Evolutionary conservation across 2,329 filamentous ascomycete species (phyloP), one percentile per base, ranked within the genome.

Genomic region (Sporothrix phasma): DNA sequence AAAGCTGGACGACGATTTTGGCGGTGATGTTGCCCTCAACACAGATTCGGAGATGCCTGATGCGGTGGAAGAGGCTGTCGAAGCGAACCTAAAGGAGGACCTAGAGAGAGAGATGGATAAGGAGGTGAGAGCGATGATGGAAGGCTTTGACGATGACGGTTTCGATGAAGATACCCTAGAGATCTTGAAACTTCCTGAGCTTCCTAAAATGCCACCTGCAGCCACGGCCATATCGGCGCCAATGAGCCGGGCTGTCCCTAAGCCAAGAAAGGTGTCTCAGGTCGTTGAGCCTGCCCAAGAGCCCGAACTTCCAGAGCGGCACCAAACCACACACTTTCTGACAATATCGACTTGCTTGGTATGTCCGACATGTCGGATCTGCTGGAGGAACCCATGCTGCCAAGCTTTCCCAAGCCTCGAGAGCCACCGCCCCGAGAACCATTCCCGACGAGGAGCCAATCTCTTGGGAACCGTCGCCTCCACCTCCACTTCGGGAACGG

Each of bases 31-130:
- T 10, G 26, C 15, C 8, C 41, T 29, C 3, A 19, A 29, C 17
- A 3, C 34, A 11, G 56, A 60, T 24, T 2, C 37, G 7, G 59
- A 51, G 10, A 61, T 61, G 43, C 13, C 31, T 2, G 43, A 45
- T 22, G 37, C n/a, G 19, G 10, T 19, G 7, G 46, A 43, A 8
- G 37, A 53, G 47, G 24, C 8, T 13, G 6, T 37, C 1, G 61
- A 26, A 3, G 11, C 31, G 26, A 24, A 24, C n/a, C 49, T 6
- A 22, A 5, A 41, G 26, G 37, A 66, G 22, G 24, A 24, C 10
- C 15, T 19, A 19, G 34, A 62, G 54, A 70, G 70, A 64, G 63
- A 66, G 43, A 61, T 54, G 22, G 65, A 61, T 65, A 66, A 26
- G 65, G 68, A 8, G 19, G 6, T 51, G 34, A 31, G 26, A 17